These are phyloP conservation scores for Musa beccarii DNA, from an alignment of 176 grass and related monocot genomes.

Conservation along the genomic window DNA sequence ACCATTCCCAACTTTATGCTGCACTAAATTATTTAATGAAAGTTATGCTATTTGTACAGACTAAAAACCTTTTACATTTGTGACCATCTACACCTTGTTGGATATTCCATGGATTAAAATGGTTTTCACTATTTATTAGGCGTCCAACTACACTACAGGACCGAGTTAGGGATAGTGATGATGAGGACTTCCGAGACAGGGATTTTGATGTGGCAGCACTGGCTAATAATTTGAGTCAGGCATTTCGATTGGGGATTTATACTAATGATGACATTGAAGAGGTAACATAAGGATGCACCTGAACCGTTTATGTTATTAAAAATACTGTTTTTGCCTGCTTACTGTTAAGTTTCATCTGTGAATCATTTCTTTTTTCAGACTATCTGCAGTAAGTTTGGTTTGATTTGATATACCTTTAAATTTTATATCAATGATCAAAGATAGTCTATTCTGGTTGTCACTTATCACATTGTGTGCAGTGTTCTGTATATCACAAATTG, in stretches of 20 bases:
- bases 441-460: too few species aligned
- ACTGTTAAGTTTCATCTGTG: background rate
- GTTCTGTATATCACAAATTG: too few species aligned
- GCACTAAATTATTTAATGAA: background rate
- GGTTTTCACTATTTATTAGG: conserved; percentile 33
- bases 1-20: background rate
- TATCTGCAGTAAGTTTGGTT: too few species aligned
- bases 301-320: background rate
- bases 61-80: background rate
- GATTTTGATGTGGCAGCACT: conserved; percentile 95
- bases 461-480: too few species aligned
- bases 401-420: too few species aligned
- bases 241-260: conserved; percentile 83
- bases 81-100: background rate
- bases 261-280: conserved; percentile 78
- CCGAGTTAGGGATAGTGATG: conserved; percentile 90
- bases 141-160: conserved; percentile 81
- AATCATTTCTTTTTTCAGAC: background rate
- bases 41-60: background rate
- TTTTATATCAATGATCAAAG: too few species aligned
- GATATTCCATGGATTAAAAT: background rate
- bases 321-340: background rate
- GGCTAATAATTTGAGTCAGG: conserved; percentile 88
- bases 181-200: conserved; percentile 90
- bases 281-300: conserved; percentile 33